Evolutionary conservation across 441 rosid species (phyloP).

Genomic region (Geranium incanum): DNA sequence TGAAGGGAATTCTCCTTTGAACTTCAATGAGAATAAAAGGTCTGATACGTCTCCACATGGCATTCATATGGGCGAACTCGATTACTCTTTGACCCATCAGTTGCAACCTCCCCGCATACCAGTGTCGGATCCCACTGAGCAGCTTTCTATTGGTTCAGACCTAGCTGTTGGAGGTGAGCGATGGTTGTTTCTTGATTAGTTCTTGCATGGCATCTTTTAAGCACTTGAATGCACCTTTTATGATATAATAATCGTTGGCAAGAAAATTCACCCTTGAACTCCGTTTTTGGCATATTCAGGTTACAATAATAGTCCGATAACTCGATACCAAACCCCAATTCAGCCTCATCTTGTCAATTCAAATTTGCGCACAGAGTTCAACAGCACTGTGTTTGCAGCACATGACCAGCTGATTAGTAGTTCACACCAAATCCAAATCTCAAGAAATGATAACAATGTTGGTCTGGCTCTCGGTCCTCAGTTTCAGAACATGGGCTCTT

Average conservation of each 20-base stretch:
- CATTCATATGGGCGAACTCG: conserved; percentile 32
- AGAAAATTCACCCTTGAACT: neutral
- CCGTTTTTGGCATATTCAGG: conserved; percentile 34
- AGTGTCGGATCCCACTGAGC: conserved; percentile 46
- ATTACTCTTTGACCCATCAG: conserved; percentile 52
- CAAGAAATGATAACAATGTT: conserved; percentile 35
- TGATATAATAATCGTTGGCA: no score
- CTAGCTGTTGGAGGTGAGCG: conserved; percentile 55
- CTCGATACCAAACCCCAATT: conserved; percentile 36
- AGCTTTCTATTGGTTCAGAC: conserved; percentile 41
- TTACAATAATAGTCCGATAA: conserved; percentile 40
- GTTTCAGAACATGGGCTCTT: conserved; percentile 43
- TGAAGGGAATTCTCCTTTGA: conserved; percentile 77
- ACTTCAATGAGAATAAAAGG: conserved; percentile 54
- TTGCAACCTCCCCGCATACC: conserved; percentile 35
- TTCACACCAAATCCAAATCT: conserved; percentile 42
- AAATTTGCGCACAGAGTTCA: conserved; percentile 42
- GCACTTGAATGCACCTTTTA: neutral
- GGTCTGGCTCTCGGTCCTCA: conserved; percentile 70
- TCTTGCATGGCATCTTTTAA: no score
- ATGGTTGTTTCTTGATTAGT: conserved; percentile 1
- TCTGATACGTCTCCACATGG: conserved; percentile 43
- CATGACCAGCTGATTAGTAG: conserved; percentile 46
- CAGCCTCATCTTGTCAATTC: conserved; percentile 52
- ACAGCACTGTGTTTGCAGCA: conserved; percentile 26